Evolutionary conservation across 768 basidiomycete genomes (phyloP), one percentile per base, ranked within the genome.

Genomic region (Auriscalpium microsporum): DNA sequence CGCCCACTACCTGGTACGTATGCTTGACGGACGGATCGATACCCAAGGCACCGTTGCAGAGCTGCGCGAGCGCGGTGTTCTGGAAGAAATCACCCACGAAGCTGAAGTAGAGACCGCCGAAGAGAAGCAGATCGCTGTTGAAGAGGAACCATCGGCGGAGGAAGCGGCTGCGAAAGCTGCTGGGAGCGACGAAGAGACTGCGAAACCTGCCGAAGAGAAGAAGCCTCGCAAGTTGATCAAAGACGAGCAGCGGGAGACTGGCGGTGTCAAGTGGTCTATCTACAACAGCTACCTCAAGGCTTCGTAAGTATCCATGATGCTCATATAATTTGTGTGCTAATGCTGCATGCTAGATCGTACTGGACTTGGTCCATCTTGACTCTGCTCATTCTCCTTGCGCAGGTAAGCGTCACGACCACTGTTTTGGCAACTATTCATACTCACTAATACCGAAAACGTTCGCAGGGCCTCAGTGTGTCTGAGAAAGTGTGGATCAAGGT

Each of bases 401-500:
- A 70, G 60, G 66, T 67, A 49, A 13, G 56, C 19, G 2, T 16
- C 10, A 6, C 48, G n/a, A 28, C 4, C 19, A 37, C 4, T 10
- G 5, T 28, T 1, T 35, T 9, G n/a, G 11, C 1, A 28, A 28
- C 2, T 21, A 40, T 44, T 33, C 10, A 48, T 13, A 55, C 21
- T 23, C 34, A 50, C 45, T 46, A 28, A 42, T 4, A 7, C 47
- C 3, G 21, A 37, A 45, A n/a, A 75, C 84, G 64, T 23, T 81
- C 28, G 28, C 28, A 28, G 28, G 28, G 28, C 21, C 63, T 86
- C 23, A 75, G 78, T 8, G 71, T 86, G 2, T 64, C 71, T 0
- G 84, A 87, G 67, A 86, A 84, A 66, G 60, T 84, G 6, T 92
- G 89, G 89, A 84, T 92, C 63, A 88, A 79, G 75, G 80, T 86